Conservation (phyloP, 805 yeast genomes). For the Ogataea saltuana region DNA sequence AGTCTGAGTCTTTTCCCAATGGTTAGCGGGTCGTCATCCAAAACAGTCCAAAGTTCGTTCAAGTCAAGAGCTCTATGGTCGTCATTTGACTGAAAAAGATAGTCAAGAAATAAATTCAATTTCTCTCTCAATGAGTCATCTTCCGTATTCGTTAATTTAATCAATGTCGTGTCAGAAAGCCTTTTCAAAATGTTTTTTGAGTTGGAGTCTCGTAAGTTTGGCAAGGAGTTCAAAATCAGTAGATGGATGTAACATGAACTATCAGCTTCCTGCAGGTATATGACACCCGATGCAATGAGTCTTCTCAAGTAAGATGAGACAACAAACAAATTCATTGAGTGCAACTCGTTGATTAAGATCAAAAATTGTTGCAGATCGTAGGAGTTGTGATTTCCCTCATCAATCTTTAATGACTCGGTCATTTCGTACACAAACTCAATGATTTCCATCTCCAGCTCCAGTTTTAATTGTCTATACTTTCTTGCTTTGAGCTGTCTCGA, state of each 20-base stretch:
- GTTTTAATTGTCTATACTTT: conserved; percentile 27
- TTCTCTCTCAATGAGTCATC: conserved; percentile 14
- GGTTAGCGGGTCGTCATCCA: conserved; percentile 16
- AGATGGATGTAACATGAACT: conserved; percentile 56
- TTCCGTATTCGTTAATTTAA: conserved; percentile 14
- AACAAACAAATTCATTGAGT: conserved; percentile 47
- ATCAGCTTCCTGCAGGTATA: conserved; percentile 57
- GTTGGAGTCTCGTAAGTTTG: conserved; percentile 47
- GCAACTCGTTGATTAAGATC: conserved; percentile 53
- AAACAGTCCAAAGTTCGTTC: conserved; percentile 13
- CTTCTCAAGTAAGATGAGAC: conserved; percentile 72
- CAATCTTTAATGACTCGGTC: conserved; percentile 31
- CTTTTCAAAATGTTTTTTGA: conserved; percentile 34
- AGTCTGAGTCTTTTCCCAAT: conserved; percentile 17
- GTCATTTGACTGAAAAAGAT: neutral
- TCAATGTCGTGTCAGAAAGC: conserved; percentile 29
- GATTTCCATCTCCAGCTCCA: conserved; percentile 35
- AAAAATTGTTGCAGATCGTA: conserved; percentile 36
- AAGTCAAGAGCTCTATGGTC: conserved; percentile 11
- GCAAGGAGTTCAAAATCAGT: conserved; percentile 57
- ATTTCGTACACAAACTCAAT: conserved; percentile 35
- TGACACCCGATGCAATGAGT: conserved; percentile 82
- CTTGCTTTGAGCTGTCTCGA: conserved; percentile 25
- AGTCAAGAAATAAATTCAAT: conserved; percentile 9
- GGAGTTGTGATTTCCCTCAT: conserved; percentile 14